Evolutionary conservation across 2,329 filamentous ascomycete species (phyloP), one percentile per base, ranked within the genome.

Genomic region (Microdochium trichocladiopsis): DNA sequence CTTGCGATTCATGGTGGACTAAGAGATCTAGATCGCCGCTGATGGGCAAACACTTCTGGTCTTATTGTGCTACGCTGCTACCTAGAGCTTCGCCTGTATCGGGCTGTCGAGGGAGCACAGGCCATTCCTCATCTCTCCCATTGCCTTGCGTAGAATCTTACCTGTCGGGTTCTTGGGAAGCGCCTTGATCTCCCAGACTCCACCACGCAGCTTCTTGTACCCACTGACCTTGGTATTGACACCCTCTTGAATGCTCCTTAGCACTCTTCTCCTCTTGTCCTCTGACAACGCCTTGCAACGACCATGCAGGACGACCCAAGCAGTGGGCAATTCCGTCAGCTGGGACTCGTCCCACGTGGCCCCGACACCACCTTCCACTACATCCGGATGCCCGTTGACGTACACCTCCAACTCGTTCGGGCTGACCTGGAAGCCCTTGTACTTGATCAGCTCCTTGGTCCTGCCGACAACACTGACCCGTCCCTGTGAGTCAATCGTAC

Each of bases 381-480:
- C 67, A 41, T 63, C 53, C 1, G 68, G 69, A 50, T 72, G 69
- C 6, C 64, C 63, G 53, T 70, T 67, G 49, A 72, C 28, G 41
- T 65, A 60, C 1, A 59, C 58, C 51, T 73, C 70, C 1, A 72
- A 56, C 56, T 73, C 70, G 0, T 61, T 55, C 0, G 70, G 69
- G 24, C 66, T 66, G 2, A 73, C 66, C 49, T 73, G 69, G 53
- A 72, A 71, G 4, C 68, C 69, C 50, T 72, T 72, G 58, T 71
- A 72, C 55, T 72, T 72, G 56, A 73, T 70, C 18, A 73, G 52
- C 25, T 72, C 69, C 50, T 73, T 73, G 2, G 68, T 69, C 1
- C 70, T 58, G 2, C 69, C 70, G 9, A 71, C 64, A 12, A 73
- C 65, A 36, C 58, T 66, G 5, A 72, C 52, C 2, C 60, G 57